These are phyloP conservation scores for Pisolithus orientalis DNA, from an alignment of 768 basidiomycete species.

Conservation along the genomic window DNA sequence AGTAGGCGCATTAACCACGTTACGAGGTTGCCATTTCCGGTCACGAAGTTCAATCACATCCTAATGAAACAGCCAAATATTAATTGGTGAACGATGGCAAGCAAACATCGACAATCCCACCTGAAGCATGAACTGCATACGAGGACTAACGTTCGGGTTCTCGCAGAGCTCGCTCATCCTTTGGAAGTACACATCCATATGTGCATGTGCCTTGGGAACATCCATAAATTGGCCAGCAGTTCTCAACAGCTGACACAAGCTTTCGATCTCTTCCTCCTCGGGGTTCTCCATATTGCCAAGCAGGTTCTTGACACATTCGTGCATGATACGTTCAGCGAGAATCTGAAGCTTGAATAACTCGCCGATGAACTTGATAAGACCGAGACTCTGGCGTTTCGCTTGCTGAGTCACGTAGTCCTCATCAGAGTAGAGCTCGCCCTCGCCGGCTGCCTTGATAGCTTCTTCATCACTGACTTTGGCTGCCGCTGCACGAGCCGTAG, in stretches of 20 bases:
- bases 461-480: slow-evolving; percentile 82
- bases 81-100: background rate
- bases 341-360: slow-evolving; percentile 98
- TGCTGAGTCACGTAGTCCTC: slow-evolving; percentile 96
- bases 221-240: slow-evolving; percentile 87
- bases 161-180: slow-evolving; percentile 81
- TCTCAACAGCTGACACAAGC: slow-evolving; percentile 83
- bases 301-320: slow-evolving; percentile 95
- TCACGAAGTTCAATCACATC: slow-evolving; percentile 87
- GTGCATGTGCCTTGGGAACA: slow-evolving; percentile 69
- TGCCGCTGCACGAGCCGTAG: slow-evolving; percentile 80
- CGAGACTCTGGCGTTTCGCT: slow-evolving; percentile 93
- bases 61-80: slow-evolving; percentile 33
- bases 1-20: slow-evolving; percentile 68
- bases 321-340: slow-evolving; percentile 97
- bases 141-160: slow-evolving; percentile 68
- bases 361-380: slow-evolving; percentile 96
- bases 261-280: slow-evolving; percentile 97
- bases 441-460: slow-evolving; percentile 63
- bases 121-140: slow-evolving; percentile 95
- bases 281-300: slow-evolving; percentile 90
- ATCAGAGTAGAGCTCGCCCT: slow-evolving; percentile 79
- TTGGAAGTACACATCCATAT: slow-evolving; percentile 90
- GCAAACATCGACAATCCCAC: slow-evolving; percentile 36
- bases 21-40: slow-evolving; percentile 73